Evolutionary conservation across 768 basidiomycete species (phyloP), one percentile per base, ranked within the genome.

Genomic region (Mycena belliarum): DNA sequence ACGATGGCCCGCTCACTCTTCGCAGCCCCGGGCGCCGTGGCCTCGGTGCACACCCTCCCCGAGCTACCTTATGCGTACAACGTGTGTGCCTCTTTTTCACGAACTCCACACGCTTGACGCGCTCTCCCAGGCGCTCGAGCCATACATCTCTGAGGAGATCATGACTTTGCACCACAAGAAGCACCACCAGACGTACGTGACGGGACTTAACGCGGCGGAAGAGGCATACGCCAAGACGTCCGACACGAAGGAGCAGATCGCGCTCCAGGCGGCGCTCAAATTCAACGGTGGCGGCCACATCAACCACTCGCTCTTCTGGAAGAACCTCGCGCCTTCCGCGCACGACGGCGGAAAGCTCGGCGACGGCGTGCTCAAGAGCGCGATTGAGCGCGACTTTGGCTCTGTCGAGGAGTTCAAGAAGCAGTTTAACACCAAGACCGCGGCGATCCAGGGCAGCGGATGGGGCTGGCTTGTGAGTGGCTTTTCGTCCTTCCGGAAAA

Each of bases 231-330:
- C 81, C 26, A 85, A 85, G 60, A 71, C 86, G 4, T 68, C 78
- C 18, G 84, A 89, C 37, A 80, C 85, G 52, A 87, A 87, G 69
- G 87, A 89, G 65, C 77, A 81, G 61, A 96, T 99, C 72, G 82
- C 82, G 4, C 82, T 98, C 18, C 96, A 98, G 72, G 76, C 89
- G 15, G 95, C 96, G 10, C 78, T 99, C 70, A 98, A 94, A 76
- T 99, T 98, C 76, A 96, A 97, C 72, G 95, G 95, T n/a, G 95
- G 95, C 68, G 93, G 93, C 4, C 94, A 95, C 69, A 93, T 95
- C 71, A 97, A 97, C 74, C 95, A 96, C 74, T 85, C 94, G 15
- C 79, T 98, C 32, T 99, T 99, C 82, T 99, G 97, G 97, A 92
- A 88, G 75, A 98, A 96, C 75, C 84, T 99, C 63, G 89, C 94